These are phyloP conservation scores for Dendrostoma leiphaemia DNA, from an alignment of 2,329 filamentous ascomycete genomes.

Conservation along the genomic window DNA sequence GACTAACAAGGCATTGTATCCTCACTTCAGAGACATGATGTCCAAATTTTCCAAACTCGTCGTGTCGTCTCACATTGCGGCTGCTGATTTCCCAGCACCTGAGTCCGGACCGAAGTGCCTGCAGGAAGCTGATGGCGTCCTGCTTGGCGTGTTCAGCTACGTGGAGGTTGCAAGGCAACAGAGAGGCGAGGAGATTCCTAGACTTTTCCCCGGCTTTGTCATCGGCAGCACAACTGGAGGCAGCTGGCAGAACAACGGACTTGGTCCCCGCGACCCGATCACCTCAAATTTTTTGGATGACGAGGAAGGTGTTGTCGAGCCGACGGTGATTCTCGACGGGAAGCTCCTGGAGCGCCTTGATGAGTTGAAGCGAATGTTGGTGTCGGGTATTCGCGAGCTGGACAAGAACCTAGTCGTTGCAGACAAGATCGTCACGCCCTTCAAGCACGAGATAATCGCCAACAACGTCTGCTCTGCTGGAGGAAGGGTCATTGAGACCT, in stretches of 20 bases:
- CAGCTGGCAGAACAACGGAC: conserved; percentile 77
- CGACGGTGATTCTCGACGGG: conserved; percentile 70
- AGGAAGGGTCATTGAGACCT: conserved; percentile 79
- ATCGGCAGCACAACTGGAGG: conserved; percentile 80
- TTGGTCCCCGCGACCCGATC: conserved; percentile 65
- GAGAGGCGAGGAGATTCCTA: conserved; percentile 85
- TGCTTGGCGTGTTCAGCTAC: conserved; percentile 92
- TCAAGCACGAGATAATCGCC: conserved; percentile 75
- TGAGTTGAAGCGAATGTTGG: conserved; percentile 78
- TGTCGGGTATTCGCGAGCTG: conserved; percentile 81
- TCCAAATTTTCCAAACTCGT: conserved; percentile 99
- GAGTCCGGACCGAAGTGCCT: conserved; percentile 94
- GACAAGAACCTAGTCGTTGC: conserved; percentile 77
- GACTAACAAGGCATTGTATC: conserved; percentile 94
- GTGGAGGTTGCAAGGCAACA: conserved; percentile 94
- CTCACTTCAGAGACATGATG: conserved; percentile 99
- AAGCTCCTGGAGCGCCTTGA: conserved; percentile 80
- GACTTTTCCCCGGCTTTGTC: conserved; percentile 92
- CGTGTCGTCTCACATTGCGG: conserved; percentile 94
- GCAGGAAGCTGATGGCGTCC: conserved; percentile 94
- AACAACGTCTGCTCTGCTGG: conserved; percentile 80
- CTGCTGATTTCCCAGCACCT: conserved; percentile 90
- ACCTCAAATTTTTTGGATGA: conserved; percentile 86
- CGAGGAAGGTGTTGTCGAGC: conserved; percentile 69
- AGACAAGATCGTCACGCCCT: conserved; percentile 78